Evolutionary conservation across 441 rosid genomes (phyloP), one percentile per base, ranked within the genome.

Genomic region (Erysimum pusillum): DNA sequence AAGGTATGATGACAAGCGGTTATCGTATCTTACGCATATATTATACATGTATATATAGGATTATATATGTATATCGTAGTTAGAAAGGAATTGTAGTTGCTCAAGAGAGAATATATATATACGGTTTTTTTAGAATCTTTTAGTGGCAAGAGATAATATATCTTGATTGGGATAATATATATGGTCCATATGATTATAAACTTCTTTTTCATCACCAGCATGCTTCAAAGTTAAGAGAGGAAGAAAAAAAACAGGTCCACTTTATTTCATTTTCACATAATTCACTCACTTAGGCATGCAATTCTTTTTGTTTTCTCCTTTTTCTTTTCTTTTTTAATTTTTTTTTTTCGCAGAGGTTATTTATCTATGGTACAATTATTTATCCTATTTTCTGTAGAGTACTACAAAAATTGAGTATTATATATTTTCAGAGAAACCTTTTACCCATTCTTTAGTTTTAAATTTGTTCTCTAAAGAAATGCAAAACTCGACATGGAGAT

Each of bases 171-270:
- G 42, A 66, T 65, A 48, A 17, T 9, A 48, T 34, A 45, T 53
- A 73, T 74, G 82, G 73, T 79, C 76, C 79, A 69, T 68, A 63
- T 69, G 79, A 44, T 60, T 63, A 39, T 62, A 79, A 59, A 79
- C 68, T 74, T 56, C 76, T 9, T 69, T 79, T 62, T 79, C 79
- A 79, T 69, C 71, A 74, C 71, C 76, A 64, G 82, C 82, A 79
- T 79, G 82, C 82, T 79, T 74, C 82, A 74, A 79, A 79, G 76
- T 79, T 79, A 79, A 63, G 79, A 79, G 62, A 79, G 13, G 61
- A 69, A 63, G 74, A 54, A 69, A 78, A 52, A 67, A 51, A 44
- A 45, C 67, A 54, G 72, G 75, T 67, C 82, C 79, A 74, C 82
- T 69, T 54, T 44, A 63, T 74, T 63, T 79, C 82, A 63, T 79